Percentiles rank a stretch among this genome's conserved stretches.
Conservation (phyloP, 1,284 basidiomycete species). For the Rhodotorula sp. region DNA sequence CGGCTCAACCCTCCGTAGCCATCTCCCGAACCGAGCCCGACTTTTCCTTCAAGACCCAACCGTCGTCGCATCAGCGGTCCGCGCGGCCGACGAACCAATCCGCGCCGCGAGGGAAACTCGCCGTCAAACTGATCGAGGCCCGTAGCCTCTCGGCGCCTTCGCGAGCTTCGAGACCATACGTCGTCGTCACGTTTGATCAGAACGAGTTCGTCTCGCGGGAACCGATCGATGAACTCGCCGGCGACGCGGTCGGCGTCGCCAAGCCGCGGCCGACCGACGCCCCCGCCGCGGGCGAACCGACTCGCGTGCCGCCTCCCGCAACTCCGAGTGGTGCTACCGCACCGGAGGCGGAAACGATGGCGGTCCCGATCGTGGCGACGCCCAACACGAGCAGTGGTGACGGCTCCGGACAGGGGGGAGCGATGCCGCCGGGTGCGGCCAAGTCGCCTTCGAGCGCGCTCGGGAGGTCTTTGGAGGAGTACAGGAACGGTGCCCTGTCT, state of each 20-base stretch:
- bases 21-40: constrained; percentile 39
- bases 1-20: constrained; percentile 20
- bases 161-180: constrained; percentile 73
- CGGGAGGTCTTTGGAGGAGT: constrained; percentile 24
- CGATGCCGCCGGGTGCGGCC: constrained; percentile 2
- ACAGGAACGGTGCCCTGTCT: constrained; percentile 1
- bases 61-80: constrained; percentile 18
- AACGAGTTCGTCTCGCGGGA: constrained; percentile 96
- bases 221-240: constrained; percentile 78
- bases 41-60: constrained; percentile 39
- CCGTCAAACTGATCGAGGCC: constrained; percentile 92
- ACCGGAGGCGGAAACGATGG: constrained; percentile 9
- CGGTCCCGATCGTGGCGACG: not conserved
- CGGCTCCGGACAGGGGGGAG: not conserved
- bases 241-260: constrained; percentile 77
- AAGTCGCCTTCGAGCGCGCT: constrained; percentile 24
- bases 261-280: constrained; percentile 49
- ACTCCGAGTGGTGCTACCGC: constrained; percentile 14
- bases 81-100: constrained; percentile 4
- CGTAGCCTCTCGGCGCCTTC: constrained; percentile 76
- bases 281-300: constrained; percentile 15
- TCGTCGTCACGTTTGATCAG: constrained; percentile 97
- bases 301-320: constrained; percentile 10
- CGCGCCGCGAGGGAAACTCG: constrained; percentile 70
- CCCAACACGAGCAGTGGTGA: not conserved